Percentiles rank a stretch among this genome's conserved stretches.
Conservation (phyloP, 345 rosid genomes). For the Streptanthus diversifolius region DNA sequence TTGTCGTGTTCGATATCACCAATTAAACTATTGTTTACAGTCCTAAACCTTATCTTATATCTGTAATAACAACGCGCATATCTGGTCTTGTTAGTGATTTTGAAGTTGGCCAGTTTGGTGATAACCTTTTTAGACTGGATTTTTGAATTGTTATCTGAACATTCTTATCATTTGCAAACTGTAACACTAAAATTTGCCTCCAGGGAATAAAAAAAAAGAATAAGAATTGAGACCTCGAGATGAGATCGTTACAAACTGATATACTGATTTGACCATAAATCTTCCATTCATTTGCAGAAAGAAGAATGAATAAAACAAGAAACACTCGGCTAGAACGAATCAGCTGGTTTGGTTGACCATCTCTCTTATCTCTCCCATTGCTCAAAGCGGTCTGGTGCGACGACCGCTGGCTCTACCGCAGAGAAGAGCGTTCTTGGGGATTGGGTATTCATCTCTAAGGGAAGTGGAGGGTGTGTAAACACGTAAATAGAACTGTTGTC, state of each 20-base stretch:
- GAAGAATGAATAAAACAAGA: slow-evolving; percentile 24
- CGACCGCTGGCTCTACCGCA: slow-evolving; percentile 80
- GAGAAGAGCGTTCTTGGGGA: slow-evolving; percentile 80
- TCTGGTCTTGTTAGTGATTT: not conserved
- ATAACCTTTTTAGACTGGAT: not conserved
- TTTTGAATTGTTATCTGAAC: not conserved
- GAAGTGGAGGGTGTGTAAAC: slow-evolving; percentile 74
- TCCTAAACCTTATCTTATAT: not conserved
- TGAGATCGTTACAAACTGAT: slow-evolving; percentile 39
- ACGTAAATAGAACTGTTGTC: slow-evolving; percentile 84
- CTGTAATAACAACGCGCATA: not conserved
- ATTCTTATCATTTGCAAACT: not conserved
- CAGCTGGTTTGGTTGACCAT: slow-evolving; percentile 26
- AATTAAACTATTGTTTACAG: not conserved
- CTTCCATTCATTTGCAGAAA: slow-evolving; percentile 3
- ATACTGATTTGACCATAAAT: slow-evolving; percentile 3
- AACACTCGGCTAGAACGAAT: not conserved
- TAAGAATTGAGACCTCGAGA: slow-evolving; percentile 58
- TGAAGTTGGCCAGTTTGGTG: not conserved
- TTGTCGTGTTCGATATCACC: not conserved
- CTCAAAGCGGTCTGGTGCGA: slow-evolving; percentile 66
- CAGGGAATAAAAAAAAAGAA: not conserved
- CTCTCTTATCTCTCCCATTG: not conserved
- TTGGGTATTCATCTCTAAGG: slow-evolving; percentile 80
- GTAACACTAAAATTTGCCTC: not conserved